Base-by-base conservation (phyloP, 1,284 basidiomycete species). In the Cryptococcus wingfieldii region DNA sequence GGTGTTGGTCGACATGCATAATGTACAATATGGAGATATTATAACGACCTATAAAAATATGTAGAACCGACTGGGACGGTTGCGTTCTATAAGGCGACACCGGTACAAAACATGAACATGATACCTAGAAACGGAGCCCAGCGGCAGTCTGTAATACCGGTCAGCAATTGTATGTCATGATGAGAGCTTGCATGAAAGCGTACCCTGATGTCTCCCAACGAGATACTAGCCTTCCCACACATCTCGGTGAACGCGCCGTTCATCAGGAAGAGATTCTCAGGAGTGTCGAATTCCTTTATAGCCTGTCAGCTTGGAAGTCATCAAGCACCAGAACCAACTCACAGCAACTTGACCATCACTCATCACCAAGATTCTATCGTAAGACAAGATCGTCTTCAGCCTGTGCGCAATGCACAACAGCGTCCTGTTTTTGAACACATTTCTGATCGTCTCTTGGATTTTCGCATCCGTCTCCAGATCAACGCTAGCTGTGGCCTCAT, bases 321-420 rank as follows among this genome's bases (percentile, higher is more conserved):
- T 19, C 37, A 28, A 18, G 51, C 48, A 55, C 23, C 38, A 51
- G 18, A 6, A 23, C 38, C 7, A 12, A 66, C 63, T 56, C 55
- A 68, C 67, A 47, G 83, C 87, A 10, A 87, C 71, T 31, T 63
- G 59, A 38, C 90, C 90, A 34, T 83, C 80, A 61, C 89, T 84
- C 65, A 94, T 79, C 46, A 83, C 81, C 13, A 81, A 80, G 55
- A 91, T 87, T 13, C 85, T 78, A 75, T 92, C 88, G 69, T 90
- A 91, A 0, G 82, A 82, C 53, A 92, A 80, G 65, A 93, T 90
- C 0, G 90, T 92, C 51, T 86, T 81, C 38, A 90, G 77, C 34
- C 86, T 83, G 74, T 77, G 82, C 6, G 86, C 86, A 60, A 89
- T 87, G 66, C 83, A 85, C 8, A 86, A 72, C 44, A 86, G 69